Conservation (phyloP, 768 basidiomycete genomes). For the Auricularia heimuer region DNA sequence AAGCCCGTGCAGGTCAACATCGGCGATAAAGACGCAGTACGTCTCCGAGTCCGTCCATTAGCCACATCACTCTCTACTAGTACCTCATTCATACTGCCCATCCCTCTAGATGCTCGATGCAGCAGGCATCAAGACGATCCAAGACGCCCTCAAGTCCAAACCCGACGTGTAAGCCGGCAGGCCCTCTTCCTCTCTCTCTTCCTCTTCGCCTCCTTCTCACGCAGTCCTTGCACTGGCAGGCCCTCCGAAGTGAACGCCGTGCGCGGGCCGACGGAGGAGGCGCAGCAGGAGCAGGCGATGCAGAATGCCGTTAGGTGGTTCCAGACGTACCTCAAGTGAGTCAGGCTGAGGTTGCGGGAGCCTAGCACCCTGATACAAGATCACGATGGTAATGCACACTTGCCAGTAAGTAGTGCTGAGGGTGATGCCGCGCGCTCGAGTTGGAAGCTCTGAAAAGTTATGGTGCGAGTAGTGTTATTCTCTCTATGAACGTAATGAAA, state of each 20-base stretch:
- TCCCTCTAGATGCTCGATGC: background rate
- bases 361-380: too few relatives aligned
- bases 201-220: background rate
- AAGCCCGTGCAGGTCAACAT: slow-evolving; percentile 19
- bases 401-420: too few relatives aligned
- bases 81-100: background rate
- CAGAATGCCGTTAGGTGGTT: slow-evolving; percentile 18
- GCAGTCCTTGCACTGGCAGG: background rate
- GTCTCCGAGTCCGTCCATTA: background rate
- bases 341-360: background rate
- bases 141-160: background rate
- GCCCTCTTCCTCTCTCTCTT: background rate
- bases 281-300: slow-evolving; percentile 20
- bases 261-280: slow-evolving; percentile 15
- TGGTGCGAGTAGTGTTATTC: too few relatives aligned
- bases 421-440: too few relatives aligned
- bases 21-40: slow-evolving; percentile 18
- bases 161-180: background rate
- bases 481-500: too few relatives aligned
- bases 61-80: background rate
- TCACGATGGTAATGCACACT: too few relatives aligned
- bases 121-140: background rate
- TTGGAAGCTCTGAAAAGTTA: too few relatives aligned
- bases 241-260: slow-evolving; percentile 14
- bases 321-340: slow-evolving; percentile 9